Evolutionary conservation across 2,329 filamentous ascomycete genomes (phyloP), one percentile per base, ranked within the genome.

Genomic region (Aspergillus luchuensis): DNA sequence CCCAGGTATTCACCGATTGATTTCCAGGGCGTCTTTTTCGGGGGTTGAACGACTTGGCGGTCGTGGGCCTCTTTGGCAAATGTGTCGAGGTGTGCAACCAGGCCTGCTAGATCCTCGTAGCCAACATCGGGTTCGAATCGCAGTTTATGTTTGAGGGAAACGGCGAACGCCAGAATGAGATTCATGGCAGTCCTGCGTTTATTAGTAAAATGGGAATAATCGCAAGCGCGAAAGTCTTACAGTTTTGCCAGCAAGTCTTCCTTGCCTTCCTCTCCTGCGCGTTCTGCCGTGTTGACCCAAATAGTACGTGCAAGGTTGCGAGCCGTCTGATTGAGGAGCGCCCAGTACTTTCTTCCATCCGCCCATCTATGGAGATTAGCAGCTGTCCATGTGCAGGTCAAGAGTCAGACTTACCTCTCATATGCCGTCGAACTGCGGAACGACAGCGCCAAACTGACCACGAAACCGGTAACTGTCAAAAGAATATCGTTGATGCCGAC

Each of bases 41-140:
- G 74, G 8, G 77, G 73, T 2, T 73, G 65, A 11, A 74, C 62
- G 2, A 70, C 64, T 4, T 68, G 61, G 8, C 75, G 74, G 52
- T 85, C 78, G 57, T 84, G 78, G 6, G 85, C 85, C 19, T 81
- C 78, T 61, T 82, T 87, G 62, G 91, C 90, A 69, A 92, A 91
- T 0, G 90, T 93, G 65, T 91, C 85, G 30, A 96, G 82, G 71
- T 92, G 88, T 15, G 84, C 83, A 30, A 93, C 84, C 13, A 92
- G 81, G 19, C 88, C 85, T 39, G 85, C 79, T 5, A 96, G 81
- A 69, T 95, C 91, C 1, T 88, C 84, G 73, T 95, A 94, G 56
- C 89, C 85, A 36, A 88, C 87, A 68, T 90, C 91, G 1, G 91
- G 91, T 73, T 96, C 91, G 73, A 94, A 94, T 33, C 91, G 90